phyloP scores from a whole-genome alignment of 2,329 filamentous ascomycete genomes.

The Penicillium sp. region DNA sequence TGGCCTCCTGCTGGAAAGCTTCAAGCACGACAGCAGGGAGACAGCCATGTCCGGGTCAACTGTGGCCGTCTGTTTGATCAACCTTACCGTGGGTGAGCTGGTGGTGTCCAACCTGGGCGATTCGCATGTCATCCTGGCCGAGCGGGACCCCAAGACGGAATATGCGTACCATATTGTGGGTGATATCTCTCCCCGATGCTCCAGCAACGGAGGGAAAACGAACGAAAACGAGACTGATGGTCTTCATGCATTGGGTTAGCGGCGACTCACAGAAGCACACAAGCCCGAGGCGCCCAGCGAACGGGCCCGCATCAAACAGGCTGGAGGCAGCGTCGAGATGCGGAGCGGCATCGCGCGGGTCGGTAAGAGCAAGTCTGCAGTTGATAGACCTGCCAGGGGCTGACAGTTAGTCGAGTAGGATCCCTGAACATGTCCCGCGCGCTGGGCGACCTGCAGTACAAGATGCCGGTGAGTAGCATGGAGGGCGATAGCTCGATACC shows the following conservation, averaged over 20 bases:
- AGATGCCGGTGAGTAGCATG: slow-evolving; percentile 37
- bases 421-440: slow-evolving; percentile 43
- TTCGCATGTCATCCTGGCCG: slow-evolving; percentile 40
- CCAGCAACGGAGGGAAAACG: neutral
- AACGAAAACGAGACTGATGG: neutral
- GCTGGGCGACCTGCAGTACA: slow-evolving; percentile 43
- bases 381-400: neutral
- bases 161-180: slow-evolving; percentile 31
- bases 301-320: slow-evolving; percentile 35
- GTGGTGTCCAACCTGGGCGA: slow-evolving; percentile 41
- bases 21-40: slow-evolving; percentile 29
- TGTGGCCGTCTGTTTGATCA: slow-evolving; percentile 38
- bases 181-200: neutral
- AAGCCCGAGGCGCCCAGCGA: slow-evolving; percentile 37
- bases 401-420: slow-evolving; percentile 19
- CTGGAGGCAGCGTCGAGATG: slow-evolving; percentile 33
- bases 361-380: slow-evolving; percentile 23
- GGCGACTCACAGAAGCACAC: slow-evolving; percentile 37
- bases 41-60: slow-evolving; percentile 38
- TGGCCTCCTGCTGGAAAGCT: slow-evolving; percentile 30
- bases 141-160: slow-evolving; percentile 33
- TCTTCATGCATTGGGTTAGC: slow-evolving; percentile 23
- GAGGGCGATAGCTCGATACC: slow-evolving; percentile 13
- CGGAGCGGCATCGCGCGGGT: slow-evolving; percentile 34
- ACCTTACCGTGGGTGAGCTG: slow-evolving; percentile 36